These are phyloP conservation scores for Fusarium veterinarium DNA, from an alignment of 2,329 filamentous ascomycete genomes.

Conservation along the genomic window DNA sequence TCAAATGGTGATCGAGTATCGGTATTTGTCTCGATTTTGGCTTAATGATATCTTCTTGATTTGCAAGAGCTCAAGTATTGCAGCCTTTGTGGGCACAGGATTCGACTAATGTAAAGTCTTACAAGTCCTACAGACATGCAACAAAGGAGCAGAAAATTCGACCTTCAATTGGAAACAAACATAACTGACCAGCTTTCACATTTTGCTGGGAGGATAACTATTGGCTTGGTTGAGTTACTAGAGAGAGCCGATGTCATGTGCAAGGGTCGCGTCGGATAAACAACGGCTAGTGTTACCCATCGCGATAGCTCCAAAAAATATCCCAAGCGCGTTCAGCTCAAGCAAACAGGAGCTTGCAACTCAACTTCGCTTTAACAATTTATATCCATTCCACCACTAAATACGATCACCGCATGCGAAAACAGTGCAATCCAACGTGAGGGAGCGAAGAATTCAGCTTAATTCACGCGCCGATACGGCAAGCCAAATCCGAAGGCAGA, in stretches of 20 bases:
- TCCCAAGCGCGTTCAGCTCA: slow-evolving; percentile 40
- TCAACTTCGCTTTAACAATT: slow-evolving; percentile 28
- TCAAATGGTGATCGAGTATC: neutral
- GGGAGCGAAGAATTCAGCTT: slow-evolving; percentile 11
- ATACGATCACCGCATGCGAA: slow-evolving; percentile 22
- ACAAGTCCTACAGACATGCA: neutral
- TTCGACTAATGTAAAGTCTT: neutral
- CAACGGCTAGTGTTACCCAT: slow-evolving; percentile 34
- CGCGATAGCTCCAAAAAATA: slow-evolving; percentile 48
- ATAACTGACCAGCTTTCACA: neutral
- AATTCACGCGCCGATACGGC: slow-evolving; percentile 19
- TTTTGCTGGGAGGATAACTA: neutral
- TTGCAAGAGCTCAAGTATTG: no score
- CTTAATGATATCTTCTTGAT: neutral
- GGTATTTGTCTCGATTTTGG: neutral
- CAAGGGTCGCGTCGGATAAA: slow-evolving; percentile 37
- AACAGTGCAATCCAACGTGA: neutral
- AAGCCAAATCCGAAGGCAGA: slow-evolving; percentile 14
- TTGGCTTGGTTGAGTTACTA: neutral
- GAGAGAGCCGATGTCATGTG: slow-evolving; percentile 2
- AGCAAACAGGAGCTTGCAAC: slow-evolving; percentile 34
- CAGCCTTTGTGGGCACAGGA: no score
- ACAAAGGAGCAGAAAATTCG: neutral
- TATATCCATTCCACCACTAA: slow-evolving; percentile 22
- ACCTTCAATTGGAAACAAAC: neutral